These are phyloP conservation scores for Neurospora discreta DNA, from an alignment of 495 filamentous ascomycete genomes.

Conservation along the genomic window DNA sequence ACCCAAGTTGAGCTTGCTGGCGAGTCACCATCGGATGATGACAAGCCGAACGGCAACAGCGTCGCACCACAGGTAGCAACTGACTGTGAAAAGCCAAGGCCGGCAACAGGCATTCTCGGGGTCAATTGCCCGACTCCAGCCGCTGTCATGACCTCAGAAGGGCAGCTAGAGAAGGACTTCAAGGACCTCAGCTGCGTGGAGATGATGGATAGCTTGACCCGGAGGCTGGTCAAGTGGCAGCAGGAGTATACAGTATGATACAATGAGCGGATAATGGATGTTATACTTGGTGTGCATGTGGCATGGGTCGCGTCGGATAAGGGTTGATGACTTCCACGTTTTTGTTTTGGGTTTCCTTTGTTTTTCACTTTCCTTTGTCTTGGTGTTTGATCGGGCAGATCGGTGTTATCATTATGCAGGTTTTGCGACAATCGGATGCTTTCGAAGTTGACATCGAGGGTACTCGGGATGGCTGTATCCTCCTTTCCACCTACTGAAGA, in stretches of 20 bases:
- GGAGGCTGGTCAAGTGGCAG: conserved; percentile 70
- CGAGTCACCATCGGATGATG: conserved; percentile 19
- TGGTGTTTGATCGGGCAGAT: background rate
- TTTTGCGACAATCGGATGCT: background rate
- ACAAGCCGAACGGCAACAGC: conserved; percentile 11
- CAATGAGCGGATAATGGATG: background rate
- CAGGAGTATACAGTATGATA: conserved; percentile 36
- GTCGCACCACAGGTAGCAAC: background rate
- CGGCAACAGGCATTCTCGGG: background rate
- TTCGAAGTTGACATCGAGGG: background rate
- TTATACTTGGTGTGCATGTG: background rate
- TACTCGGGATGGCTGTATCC: background rate
- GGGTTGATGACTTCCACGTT: background rate
- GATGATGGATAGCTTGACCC: conserved; percentile 74
- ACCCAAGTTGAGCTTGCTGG: conserved; percentile 83
- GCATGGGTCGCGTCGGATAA: background rate
- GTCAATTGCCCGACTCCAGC: conserved; percentile 1
- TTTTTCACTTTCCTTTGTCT: background rate
- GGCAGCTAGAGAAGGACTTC: conserved; percentile 40
- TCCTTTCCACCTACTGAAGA: background rate
- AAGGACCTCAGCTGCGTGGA: conserved; percentile 58
- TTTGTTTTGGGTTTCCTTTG: background rate
- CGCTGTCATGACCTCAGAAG: background rate
- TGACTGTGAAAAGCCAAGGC: conserved; percentile 1
- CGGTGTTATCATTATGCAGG: background rate